Evolutionary conservation across 225 moss, liverwort and hornwort genomes (phyloP).

Genomic region (Pseudisothecium myosuroides): DNA sequence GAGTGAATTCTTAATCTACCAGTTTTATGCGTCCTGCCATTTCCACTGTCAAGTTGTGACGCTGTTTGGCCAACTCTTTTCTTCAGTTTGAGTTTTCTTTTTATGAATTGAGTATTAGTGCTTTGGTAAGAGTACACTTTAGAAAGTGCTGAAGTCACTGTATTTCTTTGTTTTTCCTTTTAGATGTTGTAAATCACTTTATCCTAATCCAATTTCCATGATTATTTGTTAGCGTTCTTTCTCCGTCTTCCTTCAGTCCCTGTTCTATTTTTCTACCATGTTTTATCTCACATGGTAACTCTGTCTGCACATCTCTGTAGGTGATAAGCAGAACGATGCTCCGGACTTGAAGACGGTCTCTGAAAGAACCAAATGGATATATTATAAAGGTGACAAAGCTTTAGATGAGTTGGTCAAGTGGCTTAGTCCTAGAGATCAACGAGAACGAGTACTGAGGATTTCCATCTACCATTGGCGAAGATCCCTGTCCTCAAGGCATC

Average conservation of each 20-base stretch:
- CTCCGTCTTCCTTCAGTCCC: not conserved
- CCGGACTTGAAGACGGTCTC: conserved; percentile 4
- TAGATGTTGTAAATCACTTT: not conserved
- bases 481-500: conserved; percentile 29
- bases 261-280: not conserved
- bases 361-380: conserved; percentile 39
- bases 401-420: conserved; percentile 75
- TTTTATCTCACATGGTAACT: not conserved
- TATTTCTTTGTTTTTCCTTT: not conserved
- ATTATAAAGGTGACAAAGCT: conserved; percentile 42
- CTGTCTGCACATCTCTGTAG: conserved; percentile 12
- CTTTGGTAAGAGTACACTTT: not conserved
- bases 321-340: conserved; percentile 1
- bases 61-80: not conserved
- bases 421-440: conserved; percentile 51
- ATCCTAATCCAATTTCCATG: not conserved
- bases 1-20: not conserved
- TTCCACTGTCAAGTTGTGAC: not conserved
- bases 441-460: conserved; percentile 60
- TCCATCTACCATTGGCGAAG: conserved; percentile 67
- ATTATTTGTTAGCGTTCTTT: not conserved
- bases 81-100: not conserved
- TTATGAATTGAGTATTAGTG: not conserved
- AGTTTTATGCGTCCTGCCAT: not conserved
- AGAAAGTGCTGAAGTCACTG: not conserved